Base-by-base conservation (phyloP, 352 stramenopile genomes). In the Pythium angustatum region DNA sequence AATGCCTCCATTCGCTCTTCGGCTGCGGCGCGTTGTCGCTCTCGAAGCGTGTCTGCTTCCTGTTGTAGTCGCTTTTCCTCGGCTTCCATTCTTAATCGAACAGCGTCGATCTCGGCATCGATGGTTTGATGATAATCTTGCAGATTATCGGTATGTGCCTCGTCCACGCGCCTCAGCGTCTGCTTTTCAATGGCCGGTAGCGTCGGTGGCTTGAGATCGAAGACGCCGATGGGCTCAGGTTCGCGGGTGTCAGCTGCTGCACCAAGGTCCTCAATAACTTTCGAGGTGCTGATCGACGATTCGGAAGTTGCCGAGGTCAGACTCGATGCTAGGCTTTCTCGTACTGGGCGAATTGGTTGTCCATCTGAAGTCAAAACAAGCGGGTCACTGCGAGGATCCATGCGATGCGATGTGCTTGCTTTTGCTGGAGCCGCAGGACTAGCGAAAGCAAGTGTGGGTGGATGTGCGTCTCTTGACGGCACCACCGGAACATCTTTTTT, bases 1-100 rank as follows among this genome's bases (percentile, higher is more conserved):
- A 94, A 52, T 3, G 73, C 78, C 30, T 76, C 74, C 69, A 91
- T 80, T 0, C 82, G 72, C 17, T 78, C 69, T 59, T 91, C 80
- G 12, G 78, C 75, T n/a, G 77, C 82, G 9, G 62, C 48, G 0
- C 71, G 78, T 51, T 89, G 81, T 12, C 72, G 75, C 43, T 74
- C 50, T 22, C 76, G 71, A 19, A 85, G 58, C 14, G 77, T 63
- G 26, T 88, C 75, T 0, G 79, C 69, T 55, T 89, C 76, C 22
- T 69, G 61, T 31, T 68, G 58, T 0, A 86, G 47, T 3, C 71
- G 78, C 33, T 74, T 62, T 44, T 86, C 77, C 53, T 87, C 76
- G 6, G 68, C 74, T 24, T 56, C 38, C 47, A 91, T 76, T 62
- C 69, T 73, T 11, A 58, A 61, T n/a, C 72, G 71, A 12, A 84